Evolutionary conservation across 2,329 filamentous ascomycete genomes (phyloP).

Genomic region (Chrysoporthe deuterocubensis): DNA sequence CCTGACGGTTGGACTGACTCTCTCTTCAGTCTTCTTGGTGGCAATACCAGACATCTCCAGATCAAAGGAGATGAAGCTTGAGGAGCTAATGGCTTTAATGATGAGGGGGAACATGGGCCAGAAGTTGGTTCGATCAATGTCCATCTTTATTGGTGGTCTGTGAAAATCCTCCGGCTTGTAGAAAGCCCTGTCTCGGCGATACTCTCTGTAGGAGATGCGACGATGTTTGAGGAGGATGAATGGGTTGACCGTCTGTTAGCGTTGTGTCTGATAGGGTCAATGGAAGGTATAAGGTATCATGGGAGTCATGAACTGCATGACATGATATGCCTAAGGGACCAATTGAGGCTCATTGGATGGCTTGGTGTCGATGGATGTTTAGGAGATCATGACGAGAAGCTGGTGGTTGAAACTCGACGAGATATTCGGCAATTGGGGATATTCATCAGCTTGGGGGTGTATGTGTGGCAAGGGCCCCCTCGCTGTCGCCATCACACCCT

Average conservation of each 20-base stretch:
- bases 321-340: not conserved
- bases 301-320: not conserved
- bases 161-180: not conserved
- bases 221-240: not conserved
- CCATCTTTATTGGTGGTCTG: conserved; percentile 31
- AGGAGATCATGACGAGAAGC: no score
- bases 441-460: not conserved
- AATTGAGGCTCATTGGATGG: not conserved
- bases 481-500: not conserved
- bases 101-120: conserved; percentile 37
- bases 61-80: conserved; percentile 41
- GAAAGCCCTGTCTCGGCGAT: not conserved
- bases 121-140: conserved; percentile 36
- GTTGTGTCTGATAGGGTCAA: not conserved
- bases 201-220: not conserved
- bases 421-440: no score
- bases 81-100: conserved; percentile 36
- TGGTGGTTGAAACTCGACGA: no score
- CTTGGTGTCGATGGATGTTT: not conserved
- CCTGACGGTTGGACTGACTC: conserved; percentile 20
- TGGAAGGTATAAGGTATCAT: not conserved
- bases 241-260: not conserved
- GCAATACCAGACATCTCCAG: conserved; percentile 45
- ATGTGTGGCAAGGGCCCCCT: not conserved
- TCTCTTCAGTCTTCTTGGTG: not conserved